phyloP scores from a whole-genome alignment of 2,329 filamentous ascomycete genomes.

The Volutella citrinella region DNA sequence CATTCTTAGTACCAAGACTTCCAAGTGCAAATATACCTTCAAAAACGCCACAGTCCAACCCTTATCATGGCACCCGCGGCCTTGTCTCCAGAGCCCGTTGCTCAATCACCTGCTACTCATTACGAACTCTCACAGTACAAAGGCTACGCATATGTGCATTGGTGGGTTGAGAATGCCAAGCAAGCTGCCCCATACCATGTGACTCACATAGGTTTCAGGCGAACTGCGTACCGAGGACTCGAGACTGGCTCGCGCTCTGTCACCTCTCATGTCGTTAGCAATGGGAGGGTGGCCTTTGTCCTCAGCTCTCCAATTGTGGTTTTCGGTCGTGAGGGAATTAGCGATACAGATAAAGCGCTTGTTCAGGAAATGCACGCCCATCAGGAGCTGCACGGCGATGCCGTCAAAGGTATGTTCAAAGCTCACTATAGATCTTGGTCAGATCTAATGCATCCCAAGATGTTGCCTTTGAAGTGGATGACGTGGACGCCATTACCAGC shows the following conservation, averaged over 20 bases:
- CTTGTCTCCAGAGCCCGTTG: too few relatives aligned
- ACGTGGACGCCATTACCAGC: constrained; percentile 77
- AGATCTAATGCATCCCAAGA: too few relatives aligned
- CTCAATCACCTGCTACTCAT: too few relatives aligned
- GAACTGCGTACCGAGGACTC: constrained; percentile 79
- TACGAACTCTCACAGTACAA: too few relatives aligned
- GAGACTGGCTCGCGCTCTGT: constrained; percentile 82
- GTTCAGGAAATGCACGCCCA: constrained; percentile 77
- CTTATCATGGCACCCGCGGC: too few relatives aligned
- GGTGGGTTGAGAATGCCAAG: constrained; percentile 97
- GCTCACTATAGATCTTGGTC: too few relatives aligned
- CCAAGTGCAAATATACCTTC: too few relatives aligned
- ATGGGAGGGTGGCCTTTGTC: constrained; percentile 75
- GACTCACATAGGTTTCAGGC: constrained; percentile 80
- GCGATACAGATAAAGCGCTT: constrained; percentile 59
- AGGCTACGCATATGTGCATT: constrained; percentile 90
- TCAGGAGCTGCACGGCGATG: constrained; percentile 85
- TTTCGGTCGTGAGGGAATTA: constrained; percentile 58
- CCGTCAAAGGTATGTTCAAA: too few relatives aligned
- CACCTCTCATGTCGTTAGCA: constrained; percentile 80
- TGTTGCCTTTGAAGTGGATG: constrained; percentile 91
- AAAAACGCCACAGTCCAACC: too few relatives aligned
- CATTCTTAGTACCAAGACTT: too few relatives aligned
- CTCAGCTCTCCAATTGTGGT: constrained; percentile 73
- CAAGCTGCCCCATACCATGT: constrained; percentile 89